Evolutionary conservation across 2,329 filamentous ascomycete species (phyloP).

Genomic region (Penicillium janthinellum): DNA sequence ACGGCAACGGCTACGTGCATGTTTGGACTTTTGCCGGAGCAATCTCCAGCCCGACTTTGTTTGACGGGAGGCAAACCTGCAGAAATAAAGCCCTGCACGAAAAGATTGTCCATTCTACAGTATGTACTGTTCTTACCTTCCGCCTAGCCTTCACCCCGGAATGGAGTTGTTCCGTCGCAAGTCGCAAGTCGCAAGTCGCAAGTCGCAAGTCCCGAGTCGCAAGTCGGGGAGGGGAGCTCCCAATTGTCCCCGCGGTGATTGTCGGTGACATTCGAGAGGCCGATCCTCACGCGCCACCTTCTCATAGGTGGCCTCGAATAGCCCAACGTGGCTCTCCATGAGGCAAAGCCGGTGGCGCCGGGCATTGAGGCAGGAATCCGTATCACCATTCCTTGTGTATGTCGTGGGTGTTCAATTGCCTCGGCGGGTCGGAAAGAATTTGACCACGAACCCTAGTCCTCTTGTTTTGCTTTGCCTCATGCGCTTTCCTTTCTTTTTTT

Average conservation of each 20-base stretch:
- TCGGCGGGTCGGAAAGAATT: constrained; percentile 27
- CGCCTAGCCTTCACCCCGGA: not conserved
- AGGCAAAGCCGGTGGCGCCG: constrained; percentile 23
- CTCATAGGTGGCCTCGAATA: constrained; percentile 28
- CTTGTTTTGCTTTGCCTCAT: constrained; percentile 11
- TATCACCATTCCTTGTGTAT: constrained; percentile 29
- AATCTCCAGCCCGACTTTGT: constrained; percentile 28
- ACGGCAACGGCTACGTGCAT: constrained; percentile 28
- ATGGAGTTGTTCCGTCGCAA: constrained; percentile 14
- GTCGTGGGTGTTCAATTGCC: constrained; percentile 25
- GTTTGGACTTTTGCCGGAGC: constrained; percentile 25
- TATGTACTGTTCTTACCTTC: not conserved
- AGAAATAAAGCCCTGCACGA: constrained; percentile 24
- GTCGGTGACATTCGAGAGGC: constrained; percentile 6
- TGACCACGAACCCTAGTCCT: constrained; percentile 28
- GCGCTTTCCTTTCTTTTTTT: constrained; percentile 24
- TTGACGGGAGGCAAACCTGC: constrained; percentile 30
- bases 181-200: constrained; percentile 1
- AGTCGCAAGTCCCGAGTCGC: not conserved
- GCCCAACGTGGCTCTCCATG: constrained; percentile 28
- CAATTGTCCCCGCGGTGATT: constrained; percentile 16
- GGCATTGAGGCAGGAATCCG: constrained; percentile 28
- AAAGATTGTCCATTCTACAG: not conserved
- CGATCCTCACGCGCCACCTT: constrained; percentile 2
- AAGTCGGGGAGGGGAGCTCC: constrained; percentile 25